These are phyloP conservation scores for Vitis labrusca DNA, from an alignment of 164 flowering plant genomes.

Conservation along the genomic window DNA sequence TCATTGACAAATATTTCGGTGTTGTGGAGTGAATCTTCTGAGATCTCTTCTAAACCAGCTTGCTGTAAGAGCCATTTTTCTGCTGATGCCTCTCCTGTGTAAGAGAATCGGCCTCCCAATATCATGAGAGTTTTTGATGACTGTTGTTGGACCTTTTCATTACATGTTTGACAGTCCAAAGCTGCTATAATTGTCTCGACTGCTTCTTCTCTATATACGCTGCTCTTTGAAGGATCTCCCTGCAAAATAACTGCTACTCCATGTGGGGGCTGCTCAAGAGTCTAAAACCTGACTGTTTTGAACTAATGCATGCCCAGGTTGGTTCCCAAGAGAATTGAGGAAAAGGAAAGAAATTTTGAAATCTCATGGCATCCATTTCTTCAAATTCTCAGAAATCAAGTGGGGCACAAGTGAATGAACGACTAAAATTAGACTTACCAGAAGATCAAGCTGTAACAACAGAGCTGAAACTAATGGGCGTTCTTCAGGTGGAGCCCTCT, in stretches of 20 bases:
- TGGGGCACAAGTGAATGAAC: slow-evolving; percentile 6
- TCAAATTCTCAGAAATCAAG: too few relatives aligned
- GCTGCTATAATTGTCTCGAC: slow-evolving; percentile 48
- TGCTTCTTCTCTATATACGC: slow-evolving; percentile 68
- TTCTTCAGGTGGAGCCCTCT: slow-evolving; percentile 51
- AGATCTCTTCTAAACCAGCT: slow-evolving; percentile 43
- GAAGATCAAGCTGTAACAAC: slow-evolving; percentile 65
- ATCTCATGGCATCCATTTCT: too few relatives aligned
- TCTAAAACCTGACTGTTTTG: background rate
- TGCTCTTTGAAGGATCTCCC: slow-evolving; percentile 49
- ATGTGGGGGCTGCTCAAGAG: slow-evolving; percentile 10
- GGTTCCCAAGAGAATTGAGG: background rate
- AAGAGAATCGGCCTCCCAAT: slow-evolving; percentile 50
- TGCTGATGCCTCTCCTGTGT: slow-evolving; percentile 37
- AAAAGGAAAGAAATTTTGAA: background rate
- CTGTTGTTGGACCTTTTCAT: slow-evolving; percentile 45
- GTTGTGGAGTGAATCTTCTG: slow-evolving; percentile 21
- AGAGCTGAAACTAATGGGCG: slow-evolving; percentile 54
- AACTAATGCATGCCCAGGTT: background rate
- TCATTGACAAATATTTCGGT: slow-evolving; percentile 18
- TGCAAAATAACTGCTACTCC: slow-evolving; percentile 46
- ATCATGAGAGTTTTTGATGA: slow-evolving; percentile 56
- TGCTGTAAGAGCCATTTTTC: slow-evolving; percentile 55
- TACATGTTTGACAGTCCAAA: slow-evolving; percentile 30
- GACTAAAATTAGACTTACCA: slow-evolving; percentile 38